Percentiles rank a stretch among this genome's conserved stretches.
Evolutionary conservation across 164 flowering plant genomes (phyloP).

Genomic region (Vitis rupestris): DNA sequence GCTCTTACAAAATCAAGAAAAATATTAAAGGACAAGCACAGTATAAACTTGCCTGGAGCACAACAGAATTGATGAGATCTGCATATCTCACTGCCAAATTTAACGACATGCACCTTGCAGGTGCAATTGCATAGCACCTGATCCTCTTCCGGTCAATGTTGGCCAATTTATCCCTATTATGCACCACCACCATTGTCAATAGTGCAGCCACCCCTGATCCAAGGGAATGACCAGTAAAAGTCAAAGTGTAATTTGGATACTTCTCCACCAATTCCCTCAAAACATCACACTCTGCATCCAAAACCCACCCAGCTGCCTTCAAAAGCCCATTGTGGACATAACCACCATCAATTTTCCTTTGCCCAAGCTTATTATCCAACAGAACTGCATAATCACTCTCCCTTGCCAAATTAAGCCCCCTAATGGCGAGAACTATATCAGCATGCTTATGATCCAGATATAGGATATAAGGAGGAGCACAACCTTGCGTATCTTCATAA

Average conservation of each 20-base stretch:
- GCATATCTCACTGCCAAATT: slow-evolving; percentile 79
- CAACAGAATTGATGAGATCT: slow-evolving; percentile 71
- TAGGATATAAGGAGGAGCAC: slow-evolving; percentile 76
- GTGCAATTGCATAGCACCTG: slow-evolving; percentile 71
- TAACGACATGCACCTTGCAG: slow-evolving; percentile 74
- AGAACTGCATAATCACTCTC: slow-evolving; percentile 83
- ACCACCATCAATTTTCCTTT: slow-evolving; percentile 84
- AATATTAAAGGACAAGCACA: background rate
- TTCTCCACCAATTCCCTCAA: slow-evolving; percentile 61
- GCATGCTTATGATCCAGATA: slow-evolving; percentile 74
- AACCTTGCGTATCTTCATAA: slow-evolving; percentile 62
- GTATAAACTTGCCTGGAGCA: slow-evolving; percentile 57
- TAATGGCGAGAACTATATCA: slow-evolving; percentile 68
- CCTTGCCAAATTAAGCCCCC: slow-evolving; percentile 80
- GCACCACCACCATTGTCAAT: slow-evolving; percentile 55
- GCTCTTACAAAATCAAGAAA: background rate
- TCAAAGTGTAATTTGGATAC: slow-evolving; percentile 66
- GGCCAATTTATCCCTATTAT: slow-evolving; percentile 42
- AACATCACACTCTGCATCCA: slow-evolving; percentile 65
- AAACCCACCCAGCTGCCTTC: slow-evolving; percentile 83
- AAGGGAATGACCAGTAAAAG: slow-evolving; percentile 90
- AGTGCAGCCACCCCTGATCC: slow-evolving; percentile 84
- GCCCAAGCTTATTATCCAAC: slow-evolving; percentile 82
- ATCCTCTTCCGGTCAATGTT: slow-evolving; percentile 52
- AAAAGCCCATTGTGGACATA: slow-evolving; percentile 94